These are phyloP conservation scores for Blastobotrys peoriensis DNA, from an alignment of 805 yeast species.

Conservation along the genomic window DNA sequence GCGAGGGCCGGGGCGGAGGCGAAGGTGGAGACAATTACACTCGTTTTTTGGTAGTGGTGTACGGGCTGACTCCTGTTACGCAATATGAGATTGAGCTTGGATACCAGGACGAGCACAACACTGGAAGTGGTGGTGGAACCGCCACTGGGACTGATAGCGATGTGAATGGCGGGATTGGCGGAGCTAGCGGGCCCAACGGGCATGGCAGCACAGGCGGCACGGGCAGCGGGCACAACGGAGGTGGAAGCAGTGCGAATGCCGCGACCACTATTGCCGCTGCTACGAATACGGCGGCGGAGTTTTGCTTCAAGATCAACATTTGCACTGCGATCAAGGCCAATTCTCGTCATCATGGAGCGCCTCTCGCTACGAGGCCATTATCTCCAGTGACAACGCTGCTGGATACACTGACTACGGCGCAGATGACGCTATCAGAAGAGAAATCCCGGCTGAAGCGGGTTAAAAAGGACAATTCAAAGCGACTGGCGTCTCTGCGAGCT, in stretches of 20 bases:
- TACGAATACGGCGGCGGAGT: conserved; percentile 18
- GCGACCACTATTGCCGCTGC: conserved; percentile 1
- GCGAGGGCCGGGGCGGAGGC: not conserved
- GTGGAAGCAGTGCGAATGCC: conserved; percentile 21
- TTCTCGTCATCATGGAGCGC: conserved; percentile 1
- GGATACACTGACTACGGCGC: conserved; percentile 59
- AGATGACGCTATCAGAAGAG: conserved; percentile 52
- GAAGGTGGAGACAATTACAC: conserved; percentile 33
- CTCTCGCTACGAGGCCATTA: conserved; percentile 31
- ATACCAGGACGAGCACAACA: conserved; percentile 14
- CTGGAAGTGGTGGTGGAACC: not conserved
- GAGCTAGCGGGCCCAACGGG: not conserved
- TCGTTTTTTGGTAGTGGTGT: conserved; percentile 47
- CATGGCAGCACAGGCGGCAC: not conserved
- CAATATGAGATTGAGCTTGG: conserved; percentile 54
- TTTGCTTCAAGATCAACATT: not conserved
- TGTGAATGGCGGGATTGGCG: not conserved
- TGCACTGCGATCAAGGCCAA: conserved; percentile 2
- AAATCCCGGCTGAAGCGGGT: conserved; percentile 50
- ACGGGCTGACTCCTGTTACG: conserved; percentile 59
- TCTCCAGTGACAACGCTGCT: conserved; percentile 61
- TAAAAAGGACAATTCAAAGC: conserved; percentile 53
- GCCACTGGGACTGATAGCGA: not conserved
- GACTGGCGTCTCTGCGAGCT: conserved; percentile 42
- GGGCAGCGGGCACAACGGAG: conserved; percentile 3